phyloP scores from a whole-genome alignment of 2,329 filamentous ascomycete genomes.

The Fusarium tricinctum region DNA sequence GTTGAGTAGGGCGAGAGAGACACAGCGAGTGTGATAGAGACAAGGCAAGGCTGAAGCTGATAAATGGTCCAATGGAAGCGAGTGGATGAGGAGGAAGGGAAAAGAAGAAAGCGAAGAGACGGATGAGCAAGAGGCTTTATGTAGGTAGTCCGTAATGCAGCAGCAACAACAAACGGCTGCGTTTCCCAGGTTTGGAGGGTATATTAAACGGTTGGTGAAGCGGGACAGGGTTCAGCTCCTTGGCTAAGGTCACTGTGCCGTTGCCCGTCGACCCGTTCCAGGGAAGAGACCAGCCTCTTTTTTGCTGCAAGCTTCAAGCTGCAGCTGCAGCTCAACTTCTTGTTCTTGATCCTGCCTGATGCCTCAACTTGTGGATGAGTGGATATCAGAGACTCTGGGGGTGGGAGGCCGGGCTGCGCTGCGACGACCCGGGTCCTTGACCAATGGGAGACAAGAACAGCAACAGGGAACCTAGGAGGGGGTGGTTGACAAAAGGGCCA shows the following conservation, averaged over 20 bases:
- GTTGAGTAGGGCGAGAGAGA: conserved; percentile 10
- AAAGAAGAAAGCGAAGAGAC: conserved; percentile 16
- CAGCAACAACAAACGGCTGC: not conserved
- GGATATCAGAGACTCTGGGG: conserved; percentile 9
- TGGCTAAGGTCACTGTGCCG: conserved; percentile 9
- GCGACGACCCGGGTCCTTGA: conserved; percentile 40
- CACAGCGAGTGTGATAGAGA: conserved; percentile 51
- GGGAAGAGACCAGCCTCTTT: conserved; percentile 29
- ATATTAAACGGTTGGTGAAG: not conserved
- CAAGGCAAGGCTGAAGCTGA: conserved; percentile 27
- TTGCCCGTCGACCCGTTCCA: conserved; percentile 21
- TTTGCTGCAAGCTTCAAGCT: not conserved
- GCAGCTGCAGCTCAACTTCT: conserved; percentile 22
- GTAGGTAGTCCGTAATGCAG: conserved; percentile 7
- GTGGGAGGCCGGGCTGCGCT: conserved; percentile 30
- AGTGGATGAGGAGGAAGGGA: conserved; percentile 51
- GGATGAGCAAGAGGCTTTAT: conserved; percentile 51
- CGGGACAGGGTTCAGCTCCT: conserved; percentile 3
- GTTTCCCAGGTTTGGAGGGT: too few relatives aligned
- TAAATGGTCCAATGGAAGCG: conserved; percentile 45
- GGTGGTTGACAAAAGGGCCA: conserved; percentile 26
- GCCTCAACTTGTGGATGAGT: conserved; percentile 22
- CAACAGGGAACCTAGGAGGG: conserved; percentile 25
- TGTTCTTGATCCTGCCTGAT: conserved; percentile 22
- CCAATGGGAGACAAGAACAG: conserved; percentile 35